phyloP scores from a whole-genome alignment of 257 asterid genomes.

The Nicotiana undulata region DNA sequence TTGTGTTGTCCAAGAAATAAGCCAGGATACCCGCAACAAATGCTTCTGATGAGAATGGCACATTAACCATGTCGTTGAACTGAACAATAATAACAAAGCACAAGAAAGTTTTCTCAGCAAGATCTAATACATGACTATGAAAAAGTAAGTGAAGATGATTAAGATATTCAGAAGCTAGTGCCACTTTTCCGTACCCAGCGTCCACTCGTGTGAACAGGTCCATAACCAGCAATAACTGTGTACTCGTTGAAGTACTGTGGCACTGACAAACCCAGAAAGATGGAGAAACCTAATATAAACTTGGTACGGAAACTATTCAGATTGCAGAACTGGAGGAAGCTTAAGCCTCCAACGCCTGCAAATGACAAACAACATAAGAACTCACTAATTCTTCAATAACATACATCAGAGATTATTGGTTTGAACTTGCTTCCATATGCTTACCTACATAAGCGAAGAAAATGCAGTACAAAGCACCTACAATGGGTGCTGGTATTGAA shows the following conservation, averaged over 20 bases:
- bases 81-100: slow-evolving; percentile 16
- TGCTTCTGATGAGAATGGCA: slow-evolving; percentile 85
- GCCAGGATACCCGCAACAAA: slow-evolving; percentile 85
- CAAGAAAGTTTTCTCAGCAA: background rate
- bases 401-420: background rate
- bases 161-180: background rate
- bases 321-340: slow-evolving; percentile 91
- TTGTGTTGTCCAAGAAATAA: slow-evolving; percentile 76
- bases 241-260: slow-evolving; percentile 95
- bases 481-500: slow-evolving; percentile 84
- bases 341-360: slow-evolving; percentile 64
- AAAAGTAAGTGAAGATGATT: background rate
- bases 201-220: slow-evolving; percentile 74
- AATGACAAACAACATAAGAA: background rate
- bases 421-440: slow-evolving; percentile 13
- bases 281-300: slow-evolving; percentile 78
- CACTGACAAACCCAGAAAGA: slow-evolving; percentile 75
- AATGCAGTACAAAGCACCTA: slow-evolving; percentile 80
- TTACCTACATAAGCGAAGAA: slow-evolving; percentile 88
- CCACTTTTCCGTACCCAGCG: slow-evolving; percentile 65
- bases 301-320: slow-evolving; percentile 84
- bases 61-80: slow-evolving; percentile 80
- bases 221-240: slow-evolving; percentile 59
- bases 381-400: background rate
- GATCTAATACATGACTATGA: background rate